Conservation (phyloP, 2,329 filamentous ascomycete genomes). For the Arthrobotrys entomopaga region DNA sequence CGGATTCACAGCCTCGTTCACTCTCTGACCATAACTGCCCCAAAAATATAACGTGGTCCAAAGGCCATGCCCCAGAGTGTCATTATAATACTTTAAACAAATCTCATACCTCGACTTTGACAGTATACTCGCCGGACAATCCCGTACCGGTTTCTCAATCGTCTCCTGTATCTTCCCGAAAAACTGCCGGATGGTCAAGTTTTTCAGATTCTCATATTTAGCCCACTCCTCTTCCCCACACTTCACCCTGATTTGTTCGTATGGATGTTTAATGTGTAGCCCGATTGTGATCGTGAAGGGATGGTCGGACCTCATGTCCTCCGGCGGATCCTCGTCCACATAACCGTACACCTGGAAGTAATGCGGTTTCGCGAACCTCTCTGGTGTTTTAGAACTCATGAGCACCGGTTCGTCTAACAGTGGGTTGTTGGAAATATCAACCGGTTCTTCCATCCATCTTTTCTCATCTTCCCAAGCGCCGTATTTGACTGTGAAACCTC, state of each 20-base stretch:
- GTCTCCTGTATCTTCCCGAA: not conserved
- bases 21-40: not conserved
- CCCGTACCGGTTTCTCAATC: not conserved
- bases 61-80: not conserved
- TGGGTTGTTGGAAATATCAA: not conserved
- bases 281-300: not conserved
- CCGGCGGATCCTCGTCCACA: not conserved
- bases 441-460: not conserved
- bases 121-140: not conserved
- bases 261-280: not conserved
- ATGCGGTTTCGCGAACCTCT: not conserved
- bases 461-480: not conserved
- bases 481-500: not conserved
- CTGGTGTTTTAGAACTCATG: not conserved
- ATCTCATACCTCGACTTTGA: not conserved
- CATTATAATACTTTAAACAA: not conserved
- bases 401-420: not conserved
- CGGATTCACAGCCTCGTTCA: not conserved
- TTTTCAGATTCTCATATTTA: not conserved
- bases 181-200: not conserved
- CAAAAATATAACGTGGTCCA: constrained; percentile 1
- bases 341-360: not conserved
- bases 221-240: not conserved
- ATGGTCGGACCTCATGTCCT: not conserved
- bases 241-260: not conserved